A percentile compares a stretch with the other conserved stretches of the same genome.
These are phyloP conservation scores for Amphicarpaea edgeworthii DNA, from an alignment of 306 rosid species.

Conservation along the genomic window DNA sequence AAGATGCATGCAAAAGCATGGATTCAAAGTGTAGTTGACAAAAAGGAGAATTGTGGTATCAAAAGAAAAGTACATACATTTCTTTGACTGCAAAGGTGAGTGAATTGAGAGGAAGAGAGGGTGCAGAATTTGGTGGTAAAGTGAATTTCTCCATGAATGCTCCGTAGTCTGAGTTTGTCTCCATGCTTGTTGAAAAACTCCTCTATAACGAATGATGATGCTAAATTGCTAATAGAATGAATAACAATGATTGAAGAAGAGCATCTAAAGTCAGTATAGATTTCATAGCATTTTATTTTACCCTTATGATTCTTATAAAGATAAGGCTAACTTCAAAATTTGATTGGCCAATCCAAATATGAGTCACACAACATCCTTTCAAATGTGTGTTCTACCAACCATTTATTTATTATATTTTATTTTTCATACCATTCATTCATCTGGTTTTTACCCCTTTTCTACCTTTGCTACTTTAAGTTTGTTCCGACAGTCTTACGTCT, in stretches of 20 bases:
- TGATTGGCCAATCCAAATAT: conserved; percentile 42
- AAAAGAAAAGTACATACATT: conserved; percentile 63
- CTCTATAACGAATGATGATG: background rate
- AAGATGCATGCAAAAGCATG: conserved; percentile 12
- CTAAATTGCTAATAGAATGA: background rate
- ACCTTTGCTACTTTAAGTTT: background rate
- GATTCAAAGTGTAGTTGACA: background rate
- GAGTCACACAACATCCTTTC: conserved; percentile 2
- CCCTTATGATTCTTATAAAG: background rate
- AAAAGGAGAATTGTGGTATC: background rate
- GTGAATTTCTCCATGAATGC: conserved; percentile 80
- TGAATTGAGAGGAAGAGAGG: conserved; percentile 65
- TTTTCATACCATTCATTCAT: background rate
- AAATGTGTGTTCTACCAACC: background rate
- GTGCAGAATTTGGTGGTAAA: conserved; percentile 62
- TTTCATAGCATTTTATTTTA: background rate
- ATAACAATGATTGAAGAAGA: conserved; percentile 2
- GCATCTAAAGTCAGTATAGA: background rate
- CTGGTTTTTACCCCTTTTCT: background rate
- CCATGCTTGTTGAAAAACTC: conserved; percentile 52
- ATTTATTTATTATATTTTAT: background rate
- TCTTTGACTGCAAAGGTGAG: conserved; percentile 95
- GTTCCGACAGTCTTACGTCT: background rate
- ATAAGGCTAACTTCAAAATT: conserved; percentile 15
- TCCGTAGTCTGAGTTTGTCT: conserved; percentile 56